Conservation (phyloP, 2,329 filamentous ascomycete species). For the Tympanopsis confertula region DNA sequence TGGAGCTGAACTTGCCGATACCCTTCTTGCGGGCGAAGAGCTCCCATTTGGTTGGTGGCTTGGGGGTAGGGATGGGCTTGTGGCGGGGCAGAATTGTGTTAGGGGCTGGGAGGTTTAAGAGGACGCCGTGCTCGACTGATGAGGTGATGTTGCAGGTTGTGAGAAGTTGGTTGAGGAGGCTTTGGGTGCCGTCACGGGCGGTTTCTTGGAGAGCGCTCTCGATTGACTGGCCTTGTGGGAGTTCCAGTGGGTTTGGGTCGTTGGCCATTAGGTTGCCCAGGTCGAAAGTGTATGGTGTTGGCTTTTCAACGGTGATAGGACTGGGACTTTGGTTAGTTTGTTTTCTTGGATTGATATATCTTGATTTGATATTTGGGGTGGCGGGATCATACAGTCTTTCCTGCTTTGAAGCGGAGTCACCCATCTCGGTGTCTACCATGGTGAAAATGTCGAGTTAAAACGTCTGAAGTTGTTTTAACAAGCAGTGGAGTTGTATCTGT, state of each 20-base stretch:
- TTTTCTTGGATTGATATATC: neutral
- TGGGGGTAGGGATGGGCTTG: conserved; percentile 52
- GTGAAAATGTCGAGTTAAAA: neutral
- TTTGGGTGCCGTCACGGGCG: conserved; percentile 53
- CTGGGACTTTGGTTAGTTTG: neutral
- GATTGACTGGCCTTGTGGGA: conserved; percentile 21
- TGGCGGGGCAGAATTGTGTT: conserved; percentile 46
- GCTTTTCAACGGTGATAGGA: conserved; percentile 31
- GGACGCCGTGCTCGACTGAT: conserved; percentile 30
- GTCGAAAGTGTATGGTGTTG: conserved; percentile 57
- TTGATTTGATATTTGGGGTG: neutral
- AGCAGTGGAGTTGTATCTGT: no score
- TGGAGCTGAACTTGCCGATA: conserved; percentile 25
- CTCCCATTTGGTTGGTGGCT: conserved; percentile 58
- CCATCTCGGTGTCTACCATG: neutral
- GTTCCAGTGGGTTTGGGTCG: conserved; percentile 50
- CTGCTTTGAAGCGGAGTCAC: neutral
- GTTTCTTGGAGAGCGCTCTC: conserved; percentile 38
- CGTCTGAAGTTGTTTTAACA: no score
- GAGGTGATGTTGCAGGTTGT: conserved; percentile 50
- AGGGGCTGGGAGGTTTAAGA: conserved; percentile 43
- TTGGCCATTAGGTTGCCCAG: conserved; percentile 51
- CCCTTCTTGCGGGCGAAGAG: conserved; percentile 62
- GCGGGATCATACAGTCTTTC: conserved; percentile 1
- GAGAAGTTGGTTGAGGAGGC: conserved; percentile 55